Evolutionary conservation across 2,329 filamentous ascomycete species (phyloP).

Genomic region (Magnaporthiopsis poae): DNA sequence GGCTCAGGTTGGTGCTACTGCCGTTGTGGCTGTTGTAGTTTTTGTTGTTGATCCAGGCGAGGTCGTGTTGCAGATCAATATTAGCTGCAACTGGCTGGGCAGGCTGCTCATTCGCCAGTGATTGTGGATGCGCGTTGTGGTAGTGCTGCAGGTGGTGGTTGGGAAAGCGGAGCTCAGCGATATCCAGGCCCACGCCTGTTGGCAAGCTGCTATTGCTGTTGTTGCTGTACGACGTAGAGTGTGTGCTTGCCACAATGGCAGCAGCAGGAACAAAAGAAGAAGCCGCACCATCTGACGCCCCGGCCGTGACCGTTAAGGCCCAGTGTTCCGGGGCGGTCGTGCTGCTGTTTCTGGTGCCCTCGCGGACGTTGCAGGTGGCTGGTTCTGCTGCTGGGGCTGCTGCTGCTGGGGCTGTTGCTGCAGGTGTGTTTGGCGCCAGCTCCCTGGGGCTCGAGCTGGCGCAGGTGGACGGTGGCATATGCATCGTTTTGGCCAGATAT

Average conservation of each 20-base stretch:
- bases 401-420: neutral
- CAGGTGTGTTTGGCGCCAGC: neutral
- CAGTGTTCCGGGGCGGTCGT: neutral
- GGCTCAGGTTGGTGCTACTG: constrained; percentile 10
- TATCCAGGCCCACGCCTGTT: constrained; percentile 22
- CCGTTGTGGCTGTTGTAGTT: constrained; percentile 16
- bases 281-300: neutral
- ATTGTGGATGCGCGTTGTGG: constrained; percentile 7
- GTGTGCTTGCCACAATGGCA: neutral
- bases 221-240: too few species aligned
- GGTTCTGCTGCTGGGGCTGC: neutral
- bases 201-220: neutral
- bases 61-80: neutral
- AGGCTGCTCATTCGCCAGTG: constrained; percentile 11
- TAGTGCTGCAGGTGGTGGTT: constrained; percentile 12
- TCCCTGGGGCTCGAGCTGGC: neutral
- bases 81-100: neutral
- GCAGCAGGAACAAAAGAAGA: neutral
- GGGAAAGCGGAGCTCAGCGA: constrained; percentile 30
- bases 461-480: neutral
- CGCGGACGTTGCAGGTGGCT: neutral
- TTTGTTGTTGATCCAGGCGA: constrained; percentile 14
- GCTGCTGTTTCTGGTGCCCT: neutral
- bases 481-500: neutral
- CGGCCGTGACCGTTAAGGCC: neutral